These are phyloP conservation scores for Aschersonia sp. DNA, from an alignment of 2,329 filamentous ascomycete genomes.

Conservation along the genomic window DNA sequence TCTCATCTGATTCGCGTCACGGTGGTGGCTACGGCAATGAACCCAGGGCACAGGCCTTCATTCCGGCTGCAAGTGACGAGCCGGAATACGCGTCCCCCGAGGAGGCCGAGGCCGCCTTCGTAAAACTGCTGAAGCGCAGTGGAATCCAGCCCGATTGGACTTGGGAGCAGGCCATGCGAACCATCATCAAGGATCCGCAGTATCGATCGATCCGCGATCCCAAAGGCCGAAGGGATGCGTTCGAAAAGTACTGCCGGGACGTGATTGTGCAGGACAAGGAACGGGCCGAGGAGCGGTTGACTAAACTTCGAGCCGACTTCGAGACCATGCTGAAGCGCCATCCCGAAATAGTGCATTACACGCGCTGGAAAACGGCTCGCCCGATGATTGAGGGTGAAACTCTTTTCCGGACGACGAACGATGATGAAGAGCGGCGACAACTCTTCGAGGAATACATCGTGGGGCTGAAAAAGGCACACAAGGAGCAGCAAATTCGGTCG, in stretches of 20 bases:
- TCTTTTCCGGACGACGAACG: constrained; percentile 80
- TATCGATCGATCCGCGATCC: constrained; percentile 89
- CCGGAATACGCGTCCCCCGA: constrained; percentile 68
- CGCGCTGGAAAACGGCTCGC: constrained; percentile 88
- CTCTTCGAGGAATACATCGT: constrained; percentile 89
- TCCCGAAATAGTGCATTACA: constrained; percentile 93
- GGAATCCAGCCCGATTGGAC: constrained; percentile 84
- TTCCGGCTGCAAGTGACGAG: constrained; percentile 51
- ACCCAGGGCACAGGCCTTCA: constrained; percentile 40
- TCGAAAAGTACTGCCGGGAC: constrained; percentile 89
- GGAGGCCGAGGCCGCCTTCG: constrained; percentile 85
- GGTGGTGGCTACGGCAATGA: constrained; percentile 43
- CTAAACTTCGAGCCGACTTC: constrained; percentile 88
- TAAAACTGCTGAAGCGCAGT: constrained; percentile 73
- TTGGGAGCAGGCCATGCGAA: constrained; percentile 80
- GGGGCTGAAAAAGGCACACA: constrained; percentile 66
- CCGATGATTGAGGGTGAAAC: constrained; percentile 92
- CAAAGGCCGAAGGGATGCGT: constrained; percentile 76
- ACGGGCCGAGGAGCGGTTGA: constrained; percentile 79
- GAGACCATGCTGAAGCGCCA: constrained; percentile 91
- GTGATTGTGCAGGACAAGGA: constrained; percentile 87
- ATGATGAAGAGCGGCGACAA: constrained; percentile 75
- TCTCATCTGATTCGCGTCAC: constrained; percentile 40
- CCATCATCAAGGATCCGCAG: constrained; percentile 78
- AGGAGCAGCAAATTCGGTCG: constrained; percentile 56